These are phyloP conservation scores for Leccinum olivaceopallidum DNA, from an alignment of 768 basidiomycete genomes.

Conservation along the genomic window DNA sequence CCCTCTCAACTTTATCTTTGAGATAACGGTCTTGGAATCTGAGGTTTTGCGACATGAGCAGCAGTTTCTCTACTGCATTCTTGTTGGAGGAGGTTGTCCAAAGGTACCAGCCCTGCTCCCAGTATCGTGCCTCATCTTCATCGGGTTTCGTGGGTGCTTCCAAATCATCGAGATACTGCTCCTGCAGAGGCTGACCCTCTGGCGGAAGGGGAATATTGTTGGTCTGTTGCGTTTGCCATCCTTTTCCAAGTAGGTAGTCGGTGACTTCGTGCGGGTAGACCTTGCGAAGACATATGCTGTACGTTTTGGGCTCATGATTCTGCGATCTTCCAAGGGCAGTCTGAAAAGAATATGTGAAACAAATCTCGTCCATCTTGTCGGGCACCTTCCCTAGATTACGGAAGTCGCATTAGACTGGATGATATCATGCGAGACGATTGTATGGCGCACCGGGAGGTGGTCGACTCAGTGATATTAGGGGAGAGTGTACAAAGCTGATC, in stretches of 20 bases:
- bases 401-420: background rate
- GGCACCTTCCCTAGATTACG: conserved; percentile 50
- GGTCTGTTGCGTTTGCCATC: conserved; percentile 42
- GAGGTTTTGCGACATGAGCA: conserved; percentile 60
- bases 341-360: conserved; percentile 63
- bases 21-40: conserved; percentile 42
- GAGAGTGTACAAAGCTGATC: conserved; percentile 26
- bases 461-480: conserved; percentile 27
- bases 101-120: conserved; percentile 77
- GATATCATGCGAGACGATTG: background rate
- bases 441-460: conserved; percentile 23
- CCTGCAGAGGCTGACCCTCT: conserved; percentile 56
- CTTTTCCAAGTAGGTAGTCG: conserved; percentile 44
- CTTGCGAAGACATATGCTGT: conserved; percentile 62
- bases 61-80: conserved; percentile 55
- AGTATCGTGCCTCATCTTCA: conserved; percentile 48
- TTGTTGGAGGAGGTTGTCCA: conserved; percentile 60
- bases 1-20: conserved; percentile 38
- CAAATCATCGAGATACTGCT: conserved; percentile 10
- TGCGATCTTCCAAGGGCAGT: conserved; percentile 52
- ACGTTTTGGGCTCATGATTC: conserved; percentile 52
- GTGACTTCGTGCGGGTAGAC: conserved; percentile 69
- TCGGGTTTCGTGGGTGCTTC: conserved; percentile 20
- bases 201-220: conserved; percentile 62
- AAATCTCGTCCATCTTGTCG: conserved; percentile 62